Evolutionary conservation across 768 basidiomycete species (phyloP).

Genomic region (Flagelloscypha sp.): DNA sequence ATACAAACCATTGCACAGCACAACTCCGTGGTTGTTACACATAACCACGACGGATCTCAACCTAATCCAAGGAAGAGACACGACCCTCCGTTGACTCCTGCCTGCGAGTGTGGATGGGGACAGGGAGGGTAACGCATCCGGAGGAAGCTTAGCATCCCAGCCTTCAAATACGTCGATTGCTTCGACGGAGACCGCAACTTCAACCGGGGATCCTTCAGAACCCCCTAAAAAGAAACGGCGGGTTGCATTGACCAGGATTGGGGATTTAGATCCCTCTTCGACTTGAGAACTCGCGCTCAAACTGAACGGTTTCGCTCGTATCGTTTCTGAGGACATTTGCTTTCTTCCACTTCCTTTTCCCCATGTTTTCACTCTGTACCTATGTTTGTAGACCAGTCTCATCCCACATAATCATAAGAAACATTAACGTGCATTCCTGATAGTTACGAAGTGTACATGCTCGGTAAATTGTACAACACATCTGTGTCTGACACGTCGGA

Average conservation of each 20-base stretch:
- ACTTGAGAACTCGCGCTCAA: too few relatives aligned
- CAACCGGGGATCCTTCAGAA: conserved; percentile 26
- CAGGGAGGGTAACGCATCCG: conserved; percentile 14
- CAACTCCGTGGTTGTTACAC: conserved; percentile 58
- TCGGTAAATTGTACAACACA: too few relatives aligned
- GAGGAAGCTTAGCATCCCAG: conserved; percentile 12
- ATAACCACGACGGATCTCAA: conserved; percentile 13
- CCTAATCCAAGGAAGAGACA: conserved; percentile 24
- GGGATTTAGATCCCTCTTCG: conserved; percentile 43
- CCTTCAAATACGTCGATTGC: conserved; percentile 11
- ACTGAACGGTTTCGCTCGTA: too few relatives aligned
- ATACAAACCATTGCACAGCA: conserved; percentile 86
- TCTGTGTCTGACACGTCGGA: too few relatives aligned
- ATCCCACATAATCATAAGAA: too few relatives aligned
- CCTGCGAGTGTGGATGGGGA: conserved; percentile 41
- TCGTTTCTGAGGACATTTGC: too few relatives aligned
- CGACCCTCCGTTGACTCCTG: conserved; percentile 43
- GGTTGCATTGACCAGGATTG: conserved; percentile 65
- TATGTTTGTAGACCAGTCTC: too few relatives aligned
- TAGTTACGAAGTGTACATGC: too few relatives aligned
- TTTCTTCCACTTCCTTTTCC: too few relatives aligned
- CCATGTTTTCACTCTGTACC: too few relatives aligned
- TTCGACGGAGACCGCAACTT: conserved; percentile 16
- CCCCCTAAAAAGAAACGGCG: conserved; percentile 84
- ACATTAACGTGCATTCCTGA: too few relatives aligned